A percentile compares a stretch with the other conserved stretches of the same genome.
These are phyloP conservation scores for Nakaseomyces delphensis DNA, from an alignment of 1,139 yeast genomes.

Conservation along the genomic window DNA sequence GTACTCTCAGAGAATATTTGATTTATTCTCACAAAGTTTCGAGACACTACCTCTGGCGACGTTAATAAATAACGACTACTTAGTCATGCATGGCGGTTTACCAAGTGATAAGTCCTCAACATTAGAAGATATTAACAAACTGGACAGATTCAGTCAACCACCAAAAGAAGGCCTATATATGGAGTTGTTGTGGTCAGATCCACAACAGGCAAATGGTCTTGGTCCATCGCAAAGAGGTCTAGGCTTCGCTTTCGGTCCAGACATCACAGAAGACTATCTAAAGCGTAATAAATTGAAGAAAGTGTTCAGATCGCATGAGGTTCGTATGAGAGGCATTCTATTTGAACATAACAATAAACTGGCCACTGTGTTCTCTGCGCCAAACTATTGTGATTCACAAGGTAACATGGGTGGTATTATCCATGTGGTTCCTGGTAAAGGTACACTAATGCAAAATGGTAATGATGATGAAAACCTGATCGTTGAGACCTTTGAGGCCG, in stretches of 20 bases:
- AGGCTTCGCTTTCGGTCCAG: conserved; percentile 96
- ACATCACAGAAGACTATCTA: conserved; percentile 75
- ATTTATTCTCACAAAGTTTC: conserved; percentile 79
- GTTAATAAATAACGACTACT: conserved; percentile 62
- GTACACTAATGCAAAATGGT: conserved; percentile 21
- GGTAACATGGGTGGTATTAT: conserved; percentile 89
- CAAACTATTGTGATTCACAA: conserved; percentile 89
- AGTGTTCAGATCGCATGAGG: conserved; percentile 90
- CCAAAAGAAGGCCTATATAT: conserved; percentile 87
- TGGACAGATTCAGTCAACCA: conserved; percentile 74
- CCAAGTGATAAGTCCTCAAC: conserved; percentile 70
- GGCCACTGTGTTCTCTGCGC: conserved; percentile 92
- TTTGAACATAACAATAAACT: conserved; percentile 78
- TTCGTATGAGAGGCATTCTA: conserved; percentile 83
- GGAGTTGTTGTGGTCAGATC: conserved; percentile 98
- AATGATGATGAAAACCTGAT: conserved; percentile 51
- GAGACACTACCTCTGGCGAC: conserved; percentile 82
- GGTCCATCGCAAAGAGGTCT: conserved; percentile 90
- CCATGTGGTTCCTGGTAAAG: conserved; percentile 39
- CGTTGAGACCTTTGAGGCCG: conserved; percentile 61
- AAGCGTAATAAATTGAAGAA: conserved; percentile 62
- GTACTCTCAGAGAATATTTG: conserved; percentile 75
- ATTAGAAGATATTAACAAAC: conserved; percentile 61
- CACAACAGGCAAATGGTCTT: conserved; percentile 69
- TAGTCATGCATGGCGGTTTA: conserved; percentile 94